These are phyloP conservation scores for Neonectria punicea DNA, from an alignment of 2,329 filamentous ascomycete species.

Conservation along the genomic window DNA sequence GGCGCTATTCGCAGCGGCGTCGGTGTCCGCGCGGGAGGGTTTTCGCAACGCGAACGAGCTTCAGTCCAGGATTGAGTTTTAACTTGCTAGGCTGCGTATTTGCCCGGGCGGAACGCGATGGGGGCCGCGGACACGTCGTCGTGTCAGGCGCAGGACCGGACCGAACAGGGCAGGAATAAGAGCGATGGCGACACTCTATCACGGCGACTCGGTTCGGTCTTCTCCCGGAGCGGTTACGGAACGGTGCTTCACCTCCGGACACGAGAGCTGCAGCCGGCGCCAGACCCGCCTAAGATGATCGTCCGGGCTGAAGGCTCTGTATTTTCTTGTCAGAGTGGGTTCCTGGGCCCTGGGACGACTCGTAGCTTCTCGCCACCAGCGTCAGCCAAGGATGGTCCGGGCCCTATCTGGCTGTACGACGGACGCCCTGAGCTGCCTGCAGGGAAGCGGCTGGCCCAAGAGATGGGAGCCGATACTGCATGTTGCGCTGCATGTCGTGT, in stretches of 20 bases:
- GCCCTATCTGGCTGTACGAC: conserved; percentile 17
- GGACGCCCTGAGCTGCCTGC: conserved; percentile 15
- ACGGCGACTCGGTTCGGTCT: conserved; percentile 7
- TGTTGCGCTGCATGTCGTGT: conserved; percentile 35
- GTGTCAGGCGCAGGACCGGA: conserved; percentile 5
- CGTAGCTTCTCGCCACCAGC: conserved; percentile 27
- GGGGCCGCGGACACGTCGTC: conserved; percentile 9
- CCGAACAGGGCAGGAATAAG: background rate
- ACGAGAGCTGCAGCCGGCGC: conserved; percentile 8
- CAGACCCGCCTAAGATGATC: conserved; percentile 15
- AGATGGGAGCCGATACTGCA: conserved; percentile 40
- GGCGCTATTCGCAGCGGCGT: conserved; percentile 20
- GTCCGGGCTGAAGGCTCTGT: conserved; percentile 13
- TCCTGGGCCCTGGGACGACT: conserved; percentile 19
- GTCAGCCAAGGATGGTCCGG: conserved; percentile 24
- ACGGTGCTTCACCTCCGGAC: conserved; percentile 22
- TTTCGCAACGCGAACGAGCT: conserved; percentile 18
- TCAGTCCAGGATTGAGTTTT: conserved; percentile 1
- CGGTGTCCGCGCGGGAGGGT: conserved; percentile 8
- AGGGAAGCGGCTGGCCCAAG: conserved; percentile 20
- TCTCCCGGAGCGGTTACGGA: conserved; percentile 9
- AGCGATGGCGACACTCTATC: background rate
- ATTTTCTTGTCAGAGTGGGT: conserved; percentile 12
- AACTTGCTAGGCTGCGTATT: background rate
- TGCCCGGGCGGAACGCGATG: conserved; percentile 5